These are phyloP conservation scores for Trypanosoma cruzi DNA, from an alignment of 208 protist genomes.

Conservation along the genomic window DNA sequence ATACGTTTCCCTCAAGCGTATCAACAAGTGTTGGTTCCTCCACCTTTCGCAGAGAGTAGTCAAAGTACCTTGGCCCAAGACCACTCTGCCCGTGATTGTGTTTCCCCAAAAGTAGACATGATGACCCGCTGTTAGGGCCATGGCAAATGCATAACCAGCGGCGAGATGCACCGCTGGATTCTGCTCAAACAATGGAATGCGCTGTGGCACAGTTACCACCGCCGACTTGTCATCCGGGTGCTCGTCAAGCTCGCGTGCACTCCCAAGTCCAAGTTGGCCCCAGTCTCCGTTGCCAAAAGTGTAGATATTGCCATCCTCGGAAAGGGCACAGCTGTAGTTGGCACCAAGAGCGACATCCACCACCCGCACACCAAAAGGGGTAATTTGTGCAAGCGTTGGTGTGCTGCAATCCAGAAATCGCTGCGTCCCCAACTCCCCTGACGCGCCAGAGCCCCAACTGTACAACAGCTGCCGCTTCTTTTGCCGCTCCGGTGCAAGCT, in stretches of 20 bases:
- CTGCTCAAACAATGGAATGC: constrained; percentile 72
- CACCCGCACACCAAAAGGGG: constrained; percentile 67
- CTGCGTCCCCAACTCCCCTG: constrained; percentile 84
- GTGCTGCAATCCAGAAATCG: constrained; percentile 46
- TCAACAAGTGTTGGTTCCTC: constrained; percentile 67
- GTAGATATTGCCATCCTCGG: constrained; percentile 63
- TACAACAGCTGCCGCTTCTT: constrained; percentile 62
- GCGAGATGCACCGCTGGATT: constrained; percentile 54
- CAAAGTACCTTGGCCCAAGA: constrained; percentile 63
- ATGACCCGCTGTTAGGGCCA: constrained; percentile 69
- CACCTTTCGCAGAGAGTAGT: constrained; percentile 59
- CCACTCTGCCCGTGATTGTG: constrained; percentile 91
- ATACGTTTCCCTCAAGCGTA: constrained; percentile 66
- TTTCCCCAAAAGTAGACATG: constrained; percentile 92
- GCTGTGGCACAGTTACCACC: constrained; percentile 61
- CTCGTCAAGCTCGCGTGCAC: constrained; percentile 33
- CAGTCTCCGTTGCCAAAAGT: constrained; percentile 86
- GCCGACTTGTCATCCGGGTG: constrained; percentile 43
- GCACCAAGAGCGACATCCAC: constrained; percentile 76
- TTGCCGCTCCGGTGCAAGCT: constrained; percentile 42
- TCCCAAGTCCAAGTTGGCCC: constrained; percentile 84
- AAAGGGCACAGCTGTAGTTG: constrained; percentile 81
- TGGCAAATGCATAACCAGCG: constrained; percentile 84
- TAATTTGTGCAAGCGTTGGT: constrained; percentile 63
- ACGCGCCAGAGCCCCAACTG: constrained; percentile 79